Percentiles rank a stretch among this genome's conserved stretches.
These are phyloP conservation scores for Saturnispora mendoncae DNA, from an alignment of 805 yeast species.

Conservation along the genomic window DNA sequence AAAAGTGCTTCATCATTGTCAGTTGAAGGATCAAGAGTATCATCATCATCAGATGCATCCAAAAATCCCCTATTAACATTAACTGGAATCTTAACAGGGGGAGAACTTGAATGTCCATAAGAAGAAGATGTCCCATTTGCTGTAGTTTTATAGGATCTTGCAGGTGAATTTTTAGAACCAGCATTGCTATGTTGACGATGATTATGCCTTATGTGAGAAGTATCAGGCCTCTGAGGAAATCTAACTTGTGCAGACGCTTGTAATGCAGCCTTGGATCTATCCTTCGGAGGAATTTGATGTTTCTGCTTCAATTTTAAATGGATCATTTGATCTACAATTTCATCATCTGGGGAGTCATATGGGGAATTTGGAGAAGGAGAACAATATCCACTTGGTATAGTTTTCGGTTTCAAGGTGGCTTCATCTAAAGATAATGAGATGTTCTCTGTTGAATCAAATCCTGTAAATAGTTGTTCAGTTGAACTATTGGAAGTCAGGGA, in stretches of 20 bases:
- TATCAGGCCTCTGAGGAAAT: conserved; percentile 16
- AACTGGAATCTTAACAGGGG: conserved; percentile 4
- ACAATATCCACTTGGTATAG: neutral
- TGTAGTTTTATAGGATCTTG: conserved; percentile 4
- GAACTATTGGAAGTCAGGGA: conserved; percentile 16
- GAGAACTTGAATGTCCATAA: neutral
- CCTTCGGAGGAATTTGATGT: conserved; percentile 20
- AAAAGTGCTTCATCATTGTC: conserved; percentile 31
- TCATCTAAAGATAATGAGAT: neutral
- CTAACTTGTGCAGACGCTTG: conserved; percentile 29
- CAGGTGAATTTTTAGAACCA: neutral
- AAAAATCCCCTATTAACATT: conserved; percentile 10
- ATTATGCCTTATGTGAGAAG: conserved; percentile 2
- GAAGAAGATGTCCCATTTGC: neutral
- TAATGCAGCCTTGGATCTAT: conserved; percentile 26
- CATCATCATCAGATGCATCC: conserved; percentile 11
- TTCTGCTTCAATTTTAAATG: conserved; percentile 11
- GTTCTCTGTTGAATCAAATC: conserved; percentile 19
- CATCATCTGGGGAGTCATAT: conserved; percentile 14
- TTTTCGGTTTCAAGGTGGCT: neutral
- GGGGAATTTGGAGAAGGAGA: conserved; percentile 8
- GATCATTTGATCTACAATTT: conserved; percentile 5
- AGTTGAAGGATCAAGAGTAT: conserved; percentile 12
- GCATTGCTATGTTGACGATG: conserved; percentile 1
- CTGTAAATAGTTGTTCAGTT: conserved; percentile 18